phyloP scores from a whole-genome alignment of 2,329 filamentous ascomycete genomes.

The Aspergillus texensis region DNA sequence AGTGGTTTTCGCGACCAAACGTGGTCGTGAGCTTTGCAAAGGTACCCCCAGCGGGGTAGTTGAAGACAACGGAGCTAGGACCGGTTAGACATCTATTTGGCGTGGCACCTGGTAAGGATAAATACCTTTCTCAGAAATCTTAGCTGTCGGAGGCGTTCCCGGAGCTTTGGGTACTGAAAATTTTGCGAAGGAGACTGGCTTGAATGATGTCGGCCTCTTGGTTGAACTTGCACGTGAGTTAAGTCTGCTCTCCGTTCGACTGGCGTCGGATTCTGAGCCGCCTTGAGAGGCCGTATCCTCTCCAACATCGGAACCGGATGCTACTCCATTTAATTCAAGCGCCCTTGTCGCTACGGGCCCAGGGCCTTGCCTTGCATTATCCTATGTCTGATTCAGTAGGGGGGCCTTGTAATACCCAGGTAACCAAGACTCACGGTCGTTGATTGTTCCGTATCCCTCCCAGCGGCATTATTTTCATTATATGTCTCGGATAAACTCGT shows the following conservation, averaged over 20 bases:
- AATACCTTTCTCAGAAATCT: constrained; percentile 59
- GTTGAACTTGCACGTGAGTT: constrained; percentile 52
- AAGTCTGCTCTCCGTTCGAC: constrained; percentile 54
- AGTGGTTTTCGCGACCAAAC: constrained; percentile 65
- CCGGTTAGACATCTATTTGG: constrained; percentile 12
- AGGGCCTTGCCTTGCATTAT: constrained; percentile 33
- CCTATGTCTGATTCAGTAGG: constrained; percentile 28
- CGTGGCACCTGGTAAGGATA: background rate
- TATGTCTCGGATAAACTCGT: constrained; percentile 19
- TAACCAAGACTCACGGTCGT: constrained; percentile 34
- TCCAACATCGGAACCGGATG: constrained; percentile 39
- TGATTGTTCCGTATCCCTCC: constrained; percentile 28
- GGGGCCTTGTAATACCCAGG: constrained; percentile 12
- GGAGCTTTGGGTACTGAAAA: constrained; percentile 66
- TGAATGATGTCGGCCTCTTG: constrained; percentile 66
- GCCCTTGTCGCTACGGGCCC: constrained; percentile 38
- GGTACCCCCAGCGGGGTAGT: constrained; percentile 42
- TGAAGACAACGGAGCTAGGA: constrained; percentile 38
- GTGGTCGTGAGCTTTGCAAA: constrained; percentile 56
- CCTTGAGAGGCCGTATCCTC: constrained; percentile 47
- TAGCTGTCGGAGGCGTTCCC: constrained; percentile 53
- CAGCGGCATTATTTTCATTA: constrained; percentile 25
- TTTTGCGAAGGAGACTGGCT: constrained; percentile 68
- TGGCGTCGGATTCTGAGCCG: constrained; percentile 66
- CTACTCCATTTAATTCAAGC: constrained; percentile 43